A percentile compares a stretch with the other conserved stretches of the same genome.
Evolutionary conservation across 805 yeast genomes (phyloP).

Genomic region (Wickerhamomyces ciferrii): DNA sequence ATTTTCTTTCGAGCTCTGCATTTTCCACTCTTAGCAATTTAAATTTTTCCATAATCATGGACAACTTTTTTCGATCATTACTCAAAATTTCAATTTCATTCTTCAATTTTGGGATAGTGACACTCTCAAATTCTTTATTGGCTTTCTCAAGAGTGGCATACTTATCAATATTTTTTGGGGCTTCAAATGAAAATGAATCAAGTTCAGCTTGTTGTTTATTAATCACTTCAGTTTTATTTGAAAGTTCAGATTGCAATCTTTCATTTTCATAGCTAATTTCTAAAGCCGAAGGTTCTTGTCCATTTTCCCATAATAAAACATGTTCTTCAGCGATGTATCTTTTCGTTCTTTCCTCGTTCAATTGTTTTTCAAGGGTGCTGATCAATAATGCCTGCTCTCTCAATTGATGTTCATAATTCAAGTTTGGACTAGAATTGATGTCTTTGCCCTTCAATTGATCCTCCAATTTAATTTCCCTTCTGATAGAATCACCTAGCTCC

Average conservation of each 20-base stretch:
- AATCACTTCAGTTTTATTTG: conserved; percentile 41
- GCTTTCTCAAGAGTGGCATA: conserved; percentile 34
- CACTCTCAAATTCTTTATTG: conserved; percentile 35
- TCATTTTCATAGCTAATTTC: conserved; percentile 54
- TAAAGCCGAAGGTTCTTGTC: conserved; percentile 45
- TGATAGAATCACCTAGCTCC: conserved; percentile 68
- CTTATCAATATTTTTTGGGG: conserved; percentile 31
- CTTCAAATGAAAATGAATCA: conserved; percentile 30
- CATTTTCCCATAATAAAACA: conserved; percentile 49
- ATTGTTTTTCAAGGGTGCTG: conserved; percentile 46
- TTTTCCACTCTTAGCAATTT: conserved; percentile 26
- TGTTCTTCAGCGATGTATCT: conserved; percentile 72
- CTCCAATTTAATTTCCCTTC: conserved; percentile 62
- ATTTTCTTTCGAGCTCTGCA: conserved; percentile 27
- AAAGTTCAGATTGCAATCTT: conserved; percentile 41
- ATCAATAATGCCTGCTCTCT: conserved; percentile 38
- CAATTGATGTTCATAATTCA: conserved; percentile 6
- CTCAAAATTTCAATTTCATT: conserved; percentile 32
- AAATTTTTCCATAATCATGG: conserved; percentile 19
- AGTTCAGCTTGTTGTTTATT: conserved; percentile 42
- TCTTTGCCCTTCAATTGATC: conserved; percentile 24
- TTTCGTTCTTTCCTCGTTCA: conserved; percentile 60
- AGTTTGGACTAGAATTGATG: not conserved
- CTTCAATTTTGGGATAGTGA: conserved; percentile 41
- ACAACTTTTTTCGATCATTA: conserved; percentile 17